These are phyloP conservation scores for Plectranthus barbatus DNA, from an alignment of 257 asterid species.

Conservation along the genomic window DNA sequence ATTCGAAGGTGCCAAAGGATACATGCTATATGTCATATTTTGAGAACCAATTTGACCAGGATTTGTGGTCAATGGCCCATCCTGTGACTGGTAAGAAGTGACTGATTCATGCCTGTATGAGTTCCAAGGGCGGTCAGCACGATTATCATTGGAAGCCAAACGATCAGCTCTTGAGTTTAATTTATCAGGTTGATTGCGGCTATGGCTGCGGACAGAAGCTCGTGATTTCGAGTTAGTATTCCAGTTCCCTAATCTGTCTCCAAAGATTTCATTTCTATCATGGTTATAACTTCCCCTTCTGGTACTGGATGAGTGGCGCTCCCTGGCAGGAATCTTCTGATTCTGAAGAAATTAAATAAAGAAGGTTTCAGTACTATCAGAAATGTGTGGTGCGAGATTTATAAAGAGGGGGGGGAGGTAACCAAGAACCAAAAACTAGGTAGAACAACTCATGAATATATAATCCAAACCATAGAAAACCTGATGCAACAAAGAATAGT, in stretches of 20 bases:
- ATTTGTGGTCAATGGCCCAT: conserved; percentile 54
- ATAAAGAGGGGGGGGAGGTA: not conserved
- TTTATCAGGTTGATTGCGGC: conserved; percentile 64
- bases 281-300: conserved; percentile 74
- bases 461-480: conserved; percentile 4
- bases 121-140: conserved; percentile 63
- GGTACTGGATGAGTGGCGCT: conserved; percentile 54
- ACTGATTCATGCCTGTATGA: conserved; percentile 33
- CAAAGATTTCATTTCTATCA: conserved; percentile 54
- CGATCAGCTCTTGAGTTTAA: conserved; percentile 57
- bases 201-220: conserved; percentile 47
- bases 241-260: conserved; percentile 82
- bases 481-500: not conserved
- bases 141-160: conserved; percentile 42
- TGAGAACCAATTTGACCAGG: conserved; percentile 46
- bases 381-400: not conserved
- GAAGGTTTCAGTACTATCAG: not conserved
- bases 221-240: conserved; percentile 55
- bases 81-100: conserved; percentile 56
- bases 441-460: not conserved
- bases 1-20: conserved; percentile 46
- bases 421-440: not conserved
- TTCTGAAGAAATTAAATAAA: conserved; percentile 37
- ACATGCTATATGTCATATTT: conserved; percentile 47
- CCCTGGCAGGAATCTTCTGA: conserved; percentile 66